phyloP scores from a whole-genome alignment of 768 basidiomycete genomes.

The Podaxis pistillaris region DNA sequence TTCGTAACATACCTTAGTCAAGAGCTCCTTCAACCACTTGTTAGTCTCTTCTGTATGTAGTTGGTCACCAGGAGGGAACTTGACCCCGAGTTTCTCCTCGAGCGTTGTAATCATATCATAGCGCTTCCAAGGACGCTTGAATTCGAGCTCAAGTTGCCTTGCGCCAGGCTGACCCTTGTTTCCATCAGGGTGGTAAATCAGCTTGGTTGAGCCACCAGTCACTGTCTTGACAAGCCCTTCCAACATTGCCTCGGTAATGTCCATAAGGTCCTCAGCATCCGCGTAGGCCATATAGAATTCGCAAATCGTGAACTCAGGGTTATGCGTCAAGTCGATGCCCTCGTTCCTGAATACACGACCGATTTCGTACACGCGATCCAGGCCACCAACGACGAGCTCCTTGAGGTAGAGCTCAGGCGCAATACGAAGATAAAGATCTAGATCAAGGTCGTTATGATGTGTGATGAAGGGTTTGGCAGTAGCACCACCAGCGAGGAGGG shows the following conservation, averaged over 20 bases:
- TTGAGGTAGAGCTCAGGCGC: conserved; percentile 99
- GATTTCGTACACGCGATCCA: conserved; percentile 98
- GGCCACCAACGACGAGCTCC: conserved; percentile 93
- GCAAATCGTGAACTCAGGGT: conserved; percentile 99
- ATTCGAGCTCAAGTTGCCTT: conserved; percentile 75
- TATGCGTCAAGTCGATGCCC: conserved; percentile 98
- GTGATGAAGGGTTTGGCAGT: conserved; percentile 99
- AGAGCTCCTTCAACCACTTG: conserved; percentile 81
- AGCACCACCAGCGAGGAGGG: conserved; percentile 93
- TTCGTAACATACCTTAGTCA: conserved; percentile 62
- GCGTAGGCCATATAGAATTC: conserved; percentile 99
- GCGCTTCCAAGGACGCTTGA: conserved; percentile 94
- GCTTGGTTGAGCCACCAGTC: conserved; percentile 74
- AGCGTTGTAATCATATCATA: conserved; percentile 98
- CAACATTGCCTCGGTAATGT: conserved; percentile 87
- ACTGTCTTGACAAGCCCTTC: conserved; percentile 89
- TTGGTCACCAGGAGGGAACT: conserved; percentile 90
- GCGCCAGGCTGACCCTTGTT: conserved; percentile 71
- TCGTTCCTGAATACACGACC: conserved; percentile 98
- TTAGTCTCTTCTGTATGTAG: conserved; percentile 87
- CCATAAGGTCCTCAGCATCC: conserved; percentile 99
- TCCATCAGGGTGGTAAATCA: conserved; percentile 92
- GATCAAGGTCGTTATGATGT: conserved; percentile 96
- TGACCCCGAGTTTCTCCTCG: conserved; percentile 89
- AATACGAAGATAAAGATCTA: conserved; percentile 95